These are phyloP conservation scores for Clitopilus passeckerianus DNA, from an alignment of 768 basidiomycete species.

Conservation along the genomic window DNA sequence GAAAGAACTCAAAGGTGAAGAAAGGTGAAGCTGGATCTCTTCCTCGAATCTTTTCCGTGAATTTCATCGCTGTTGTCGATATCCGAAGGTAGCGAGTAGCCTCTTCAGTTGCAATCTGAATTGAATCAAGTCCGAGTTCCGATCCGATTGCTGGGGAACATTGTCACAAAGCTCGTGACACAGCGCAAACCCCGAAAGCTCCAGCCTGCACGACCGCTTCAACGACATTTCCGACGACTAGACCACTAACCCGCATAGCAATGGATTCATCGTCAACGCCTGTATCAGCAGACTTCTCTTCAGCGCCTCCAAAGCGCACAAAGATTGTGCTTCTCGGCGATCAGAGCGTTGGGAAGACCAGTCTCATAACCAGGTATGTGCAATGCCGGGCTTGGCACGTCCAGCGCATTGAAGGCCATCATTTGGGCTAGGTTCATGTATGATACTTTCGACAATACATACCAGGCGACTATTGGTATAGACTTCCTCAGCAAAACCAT, in stretches of 20 bases:
- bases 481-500: constrained; percentile 99
- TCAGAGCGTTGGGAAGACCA: constrained; percentile 98
- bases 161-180: background rate
- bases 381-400: constrained; percentile 6
- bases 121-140: background rate
- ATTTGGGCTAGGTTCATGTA: constrained; percentile 79
- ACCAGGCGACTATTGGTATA: constrained; percentile 96
- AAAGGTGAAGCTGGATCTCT: constrained; percentile 53
- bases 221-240: background rate
- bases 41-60: constrained; percentile 61
- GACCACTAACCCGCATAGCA: background rate
- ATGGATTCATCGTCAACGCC: constrained; percentile 62
- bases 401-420: no score
- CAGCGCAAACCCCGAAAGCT: background rate
- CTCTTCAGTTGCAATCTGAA: background rate
- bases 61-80: constrained; percentile 48
- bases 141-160: background rate
- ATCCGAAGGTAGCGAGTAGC: background rate
- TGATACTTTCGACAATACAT: constrained; percentile 99
- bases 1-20: constrained; percentile 96
- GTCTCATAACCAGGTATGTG: constrained; percentile 87
- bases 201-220: background rate
- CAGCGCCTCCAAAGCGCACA: constrained; percentile 87
- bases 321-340: constrained; percentile 96
- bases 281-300: constrained; percentile 77